Percentiles rank a stretch among this genome's conserved stretches.
Evolutionary conservation across 805 yeast species (phyloP).

Genomic region (Suhomyces pyralidae): DNA sequence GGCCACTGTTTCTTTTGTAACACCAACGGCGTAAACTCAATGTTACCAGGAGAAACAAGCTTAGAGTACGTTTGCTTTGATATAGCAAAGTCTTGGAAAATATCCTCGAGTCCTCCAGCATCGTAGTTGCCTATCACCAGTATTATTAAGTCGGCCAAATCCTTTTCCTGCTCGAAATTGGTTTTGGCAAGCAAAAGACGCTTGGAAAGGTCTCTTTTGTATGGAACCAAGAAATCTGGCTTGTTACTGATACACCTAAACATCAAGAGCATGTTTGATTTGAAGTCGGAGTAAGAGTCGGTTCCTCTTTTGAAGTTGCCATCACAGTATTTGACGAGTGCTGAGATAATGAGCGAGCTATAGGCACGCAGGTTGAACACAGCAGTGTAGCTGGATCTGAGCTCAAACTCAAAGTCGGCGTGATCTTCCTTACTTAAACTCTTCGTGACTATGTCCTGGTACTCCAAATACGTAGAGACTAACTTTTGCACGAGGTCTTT

Average conservation of each 20-base stretch:
- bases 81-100: conserved; percentile 32
- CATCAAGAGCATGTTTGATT: conserved; percentile 19
- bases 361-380: conserved; percentile 9
- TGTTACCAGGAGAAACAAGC: neutral
- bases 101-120: conserved; percentile 22
- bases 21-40: conserved; percentile 31
- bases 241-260: conserved; percentile 36
- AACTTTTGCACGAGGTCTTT: conserved; percentile 5
- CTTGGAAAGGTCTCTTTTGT: conserved; percentile 35
- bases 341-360: conserved; percentile 16
- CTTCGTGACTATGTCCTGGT: conserved; percentile 7
- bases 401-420: conserved; percentile 25
- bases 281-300: conserved; percentile 10
- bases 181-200: conserved; percentile 30
- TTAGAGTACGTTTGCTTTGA: conserved; percentile 17
- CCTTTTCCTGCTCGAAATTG: conserved; percentile 17
- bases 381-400: conserved; percentile 28
- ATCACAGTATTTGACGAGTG: conserved; percentile 34
- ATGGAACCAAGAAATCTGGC: conserved; percentile 26
- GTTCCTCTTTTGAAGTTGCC: conserved; percentile 19
- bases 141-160: conserved; percentile 18
- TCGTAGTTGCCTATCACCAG: conserved; percentile 31
- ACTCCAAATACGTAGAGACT: conserved; percentile 13
- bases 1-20: conserved; percentile 41
- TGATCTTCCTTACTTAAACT: conserved; percentile 15